phyloP scores from a whole-genome alignment of 352 stramenopile species.

The Aphanomyces cochlioides region DNA sequence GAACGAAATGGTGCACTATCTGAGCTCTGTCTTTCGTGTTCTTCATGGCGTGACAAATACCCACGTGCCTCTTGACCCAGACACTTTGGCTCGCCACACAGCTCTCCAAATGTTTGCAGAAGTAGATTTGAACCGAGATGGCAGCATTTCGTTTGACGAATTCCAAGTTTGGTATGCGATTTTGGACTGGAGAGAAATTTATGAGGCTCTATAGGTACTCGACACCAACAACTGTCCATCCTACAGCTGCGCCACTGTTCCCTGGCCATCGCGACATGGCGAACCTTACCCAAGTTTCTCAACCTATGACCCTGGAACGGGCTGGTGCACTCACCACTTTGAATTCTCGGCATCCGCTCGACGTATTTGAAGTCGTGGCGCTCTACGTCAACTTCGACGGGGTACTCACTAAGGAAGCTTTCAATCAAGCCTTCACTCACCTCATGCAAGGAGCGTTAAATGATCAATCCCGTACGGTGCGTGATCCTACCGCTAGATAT shows the following conservation, averaged over 20 bases:
- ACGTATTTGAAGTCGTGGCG: constrained; percentile 82
- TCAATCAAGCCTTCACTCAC: constrained; percentile 67
- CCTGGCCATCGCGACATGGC: constrained; percentile 6
- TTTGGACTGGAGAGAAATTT: neutral
- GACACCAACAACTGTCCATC: constrained; percentile 4
- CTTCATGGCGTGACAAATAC: constrained; percentile 36
- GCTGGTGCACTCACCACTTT: constrained; percentile 60
- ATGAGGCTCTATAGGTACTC: constrained; percentile 21
- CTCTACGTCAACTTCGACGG: constrained; percentile 79
- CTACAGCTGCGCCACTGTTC: constrained; percentile 17
- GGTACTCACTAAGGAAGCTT: constrained; percentile 58
- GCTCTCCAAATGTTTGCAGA: constrained; percentile 79
- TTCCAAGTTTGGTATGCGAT: constrained; percentile 76
- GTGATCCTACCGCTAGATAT: constrained; percentile 1
- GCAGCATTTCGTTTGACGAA: constrained; percentile 69
- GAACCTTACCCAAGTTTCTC: neutral
- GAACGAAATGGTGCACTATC: constrained; percentile 77
- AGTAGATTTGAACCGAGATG: constrained; percentile 81
- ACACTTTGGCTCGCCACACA: constrained; percentile 62
- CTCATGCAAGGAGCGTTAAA: constrained; percentile 38
- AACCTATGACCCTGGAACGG: constrained; percentile 39
- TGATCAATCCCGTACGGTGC: constrained; percentile 37
- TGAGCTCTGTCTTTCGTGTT: constrained; percentile 84
- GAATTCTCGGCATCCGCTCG: constrained; percentile 43
- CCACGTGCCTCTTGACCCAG: constrained; percentile 44